phyloP scores from a whole-genome alignment of 1,284 basidiomycete species.

The Ganoderma resinaceum region DNA sequence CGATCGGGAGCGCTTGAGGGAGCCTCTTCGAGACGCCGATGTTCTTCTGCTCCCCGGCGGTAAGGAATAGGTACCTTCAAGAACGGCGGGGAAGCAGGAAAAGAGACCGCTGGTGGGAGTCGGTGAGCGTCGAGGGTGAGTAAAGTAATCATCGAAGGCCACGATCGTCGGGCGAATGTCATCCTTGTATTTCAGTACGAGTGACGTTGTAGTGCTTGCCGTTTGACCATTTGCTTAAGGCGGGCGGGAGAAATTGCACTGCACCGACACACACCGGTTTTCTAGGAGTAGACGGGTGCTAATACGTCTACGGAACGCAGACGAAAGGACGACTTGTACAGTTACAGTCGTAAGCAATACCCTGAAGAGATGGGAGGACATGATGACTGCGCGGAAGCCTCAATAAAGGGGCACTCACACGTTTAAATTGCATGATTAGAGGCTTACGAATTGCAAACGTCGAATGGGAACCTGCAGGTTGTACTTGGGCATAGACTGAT shows the following conservation, averaged over 20 bases:
- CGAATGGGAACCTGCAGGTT: neutral
- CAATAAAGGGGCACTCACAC: neutral
- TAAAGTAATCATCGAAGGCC: conserved; percentile 14
- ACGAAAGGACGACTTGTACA: neutral
- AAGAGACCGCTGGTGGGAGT: conserved; percentile 11
- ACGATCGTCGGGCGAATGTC: conserved; percentile 25
- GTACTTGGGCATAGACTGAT: neutral
- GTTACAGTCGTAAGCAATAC: neutral
- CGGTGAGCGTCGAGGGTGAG: neutral
- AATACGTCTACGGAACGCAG: neutral
- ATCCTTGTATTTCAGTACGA: conserved; percentile 10
- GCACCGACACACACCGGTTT: neutral
- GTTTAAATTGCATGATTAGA: neutral
- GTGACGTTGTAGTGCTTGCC: neutral
- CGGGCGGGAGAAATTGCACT: neutral
- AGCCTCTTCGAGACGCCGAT: neutral
- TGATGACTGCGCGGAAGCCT: neutral
- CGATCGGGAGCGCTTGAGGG: conserved; percentile 15
- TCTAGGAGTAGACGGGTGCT: neutral
- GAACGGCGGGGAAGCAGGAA: conserved; percentile 1
- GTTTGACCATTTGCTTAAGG: neutral
- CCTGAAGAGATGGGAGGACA: neutral
- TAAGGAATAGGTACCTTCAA: no score
- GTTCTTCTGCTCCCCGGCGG: neutral
- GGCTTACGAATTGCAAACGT: neutral